These are phyloP conservation scores for Pouteria campechiana DNA, from an alignment of 179 eudicot genomes.

Conservation along the genomic window DNA sequence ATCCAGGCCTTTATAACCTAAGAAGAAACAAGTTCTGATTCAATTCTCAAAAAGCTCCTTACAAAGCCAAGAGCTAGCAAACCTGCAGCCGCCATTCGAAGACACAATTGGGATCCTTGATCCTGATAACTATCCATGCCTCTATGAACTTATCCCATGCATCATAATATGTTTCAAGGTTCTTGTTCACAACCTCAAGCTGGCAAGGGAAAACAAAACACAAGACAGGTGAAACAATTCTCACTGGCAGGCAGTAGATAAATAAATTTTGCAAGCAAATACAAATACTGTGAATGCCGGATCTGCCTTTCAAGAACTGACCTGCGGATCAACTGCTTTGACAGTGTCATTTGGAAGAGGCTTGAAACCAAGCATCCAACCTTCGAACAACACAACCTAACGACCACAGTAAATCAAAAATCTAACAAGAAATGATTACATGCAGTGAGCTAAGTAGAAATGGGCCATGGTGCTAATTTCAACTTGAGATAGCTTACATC, in stretches of 20 bases:
- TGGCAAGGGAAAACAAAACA: slow-evolving; percentile 15
- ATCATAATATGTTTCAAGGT: slow-evolving; percentile 68
- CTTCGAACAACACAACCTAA: slow-evolving; percentile 83
- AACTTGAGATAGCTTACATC: slow-evolving; percentile 31
- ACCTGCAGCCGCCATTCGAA: slow-evolving; percentile 99
- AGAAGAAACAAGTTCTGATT: no score
- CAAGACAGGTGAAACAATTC: no score
- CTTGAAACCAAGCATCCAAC: slow-evolving; percentile 99
- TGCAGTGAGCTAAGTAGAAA: neutral
- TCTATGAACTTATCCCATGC: slow-evolving; percentile 87
- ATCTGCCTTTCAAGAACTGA: slow-evolving; percentile 11
- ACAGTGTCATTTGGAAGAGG: slow-evolving; percentile 66
- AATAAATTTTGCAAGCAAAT: no score
- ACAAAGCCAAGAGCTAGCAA: neutral
- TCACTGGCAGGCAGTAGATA: no score
- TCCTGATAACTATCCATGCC: slow-evolving; percentile 91
- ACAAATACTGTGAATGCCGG: no score
- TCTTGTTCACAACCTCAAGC: slow-evolving; percentile 71
- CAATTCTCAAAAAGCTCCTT: no score
- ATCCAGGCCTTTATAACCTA: no score
- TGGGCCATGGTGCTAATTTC: neutral
- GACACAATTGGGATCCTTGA: slow-evolving; percentile 77
- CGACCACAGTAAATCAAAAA: no score
- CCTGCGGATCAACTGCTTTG: slow-evolving; percentile 91
- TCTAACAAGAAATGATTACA: neutral